Percentiles rank a stretch among this genome's conserved stretches.
Evolutionary conservation across 2,329 filamentous ascomycete genomes (phyloP).

Genomic region (Aspergillus sp.): DNA sequence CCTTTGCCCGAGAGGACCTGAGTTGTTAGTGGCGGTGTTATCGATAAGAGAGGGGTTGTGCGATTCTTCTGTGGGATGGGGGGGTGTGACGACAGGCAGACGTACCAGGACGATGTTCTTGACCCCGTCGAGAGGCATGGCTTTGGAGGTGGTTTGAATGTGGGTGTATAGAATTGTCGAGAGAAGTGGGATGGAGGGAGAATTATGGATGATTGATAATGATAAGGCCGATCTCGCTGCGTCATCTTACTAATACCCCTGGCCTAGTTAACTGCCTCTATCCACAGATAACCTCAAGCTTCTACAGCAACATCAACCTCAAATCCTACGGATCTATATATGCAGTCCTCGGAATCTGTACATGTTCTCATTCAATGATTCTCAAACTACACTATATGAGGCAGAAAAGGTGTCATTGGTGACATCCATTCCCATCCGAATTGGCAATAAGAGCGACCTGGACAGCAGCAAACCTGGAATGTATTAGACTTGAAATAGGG

Average conservation of each 20-base stretch:
- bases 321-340: no score
- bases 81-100: conserved; percentile 5
- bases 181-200: background rate
- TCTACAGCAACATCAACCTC: background rate
- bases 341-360: no score
- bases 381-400: no score
- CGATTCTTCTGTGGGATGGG: conserved; percentile 6
- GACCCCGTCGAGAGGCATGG: conserved; percentile 43
- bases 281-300: background rate
- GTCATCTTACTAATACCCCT: background rate
- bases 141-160: background rate
- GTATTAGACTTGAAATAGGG: no score
- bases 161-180: background rate
- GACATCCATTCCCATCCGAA: background rate
- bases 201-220: conserved; percentile 1
- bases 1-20: conserved; percentile 90
- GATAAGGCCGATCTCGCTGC: conserved; percentile 16
- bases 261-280: no score
- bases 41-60: conserved; percentile 36
- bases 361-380: no score
- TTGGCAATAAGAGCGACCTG: conserved; percentile 14
- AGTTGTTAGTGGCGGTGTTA: conserved; percentile 24
- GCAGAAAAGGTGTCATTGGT: no score
- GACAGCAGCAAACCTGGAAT: conserved; percentile 11
- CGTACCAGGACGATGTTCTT: conserved; percentile 45